Evolutionary conservation across 2,329 filamentous ascomycete species (phyloP).

Genomic region (Alternaria solani): DNA sequence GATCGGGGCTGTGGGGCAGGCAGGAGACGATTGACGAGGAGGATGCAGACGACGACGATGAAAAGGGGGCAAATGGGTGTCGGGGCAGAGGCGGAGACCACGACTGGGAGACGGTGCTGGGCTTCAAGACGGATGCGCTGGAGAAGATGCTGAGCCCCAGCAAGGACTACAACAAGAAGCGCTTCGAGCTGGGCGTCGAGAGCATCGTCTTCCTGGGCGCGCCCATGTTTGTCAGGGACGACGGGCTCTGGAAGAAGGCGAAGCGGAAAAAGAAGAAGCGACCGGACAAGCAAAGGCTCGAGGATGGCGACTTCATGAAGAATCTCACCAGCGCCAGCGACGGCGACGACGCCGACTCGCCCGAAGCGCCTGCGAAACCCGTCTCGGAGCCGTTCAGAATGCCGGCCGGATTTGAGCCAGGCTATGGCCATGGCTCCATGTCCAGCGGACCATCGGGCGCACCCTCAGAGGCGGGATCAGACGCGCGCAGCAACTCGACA

Average conservation of each 20-base stretch:
- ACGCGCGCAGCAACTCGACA: conserved; percentile 50
- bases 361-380: conserved; percentile 19
- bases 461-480: conserved; percentile 50
- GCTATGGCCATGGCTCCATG: conserved; percentile 50
- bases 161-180: conserved; percentile 50
- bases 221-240: conserved; percentile 54
- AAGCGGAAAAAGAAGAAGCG: conserved; percentile 43
- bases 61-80: conserved; percentile 6
- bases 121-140: conserved; percentile 51
- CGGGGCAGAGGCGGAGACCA: conserved; percentile 40
- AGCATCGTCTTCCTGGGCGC: conserved; percentile 51
- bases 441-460: conserved; percentile 37
- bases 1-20: conserved; percentile 40
- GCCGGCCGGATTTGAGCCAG: conserved; percentile 50
- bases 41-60: conserved; percentile 35
- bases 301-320: conserved; percentile 31
- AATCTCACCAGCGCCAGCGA: conserved; percentile 23
- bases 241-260: conserved; percentile 52
- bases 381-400: conserved; percentile 41
- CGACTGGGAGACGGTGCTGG: conserved; percentile 51
- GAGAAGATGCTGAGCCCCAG: conserved; percentile 52
- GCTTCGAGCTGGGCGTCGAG: conserved; percentile 53
- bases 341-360: conserved; percentile 19
- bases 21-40: conserved; percentile 50
- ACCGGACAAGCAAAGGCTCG: conserved; percentile 28